Evolutionary conservation across 2,329 filamentous ascomycete species (phyloP), one percentile per base, ranked within the genome.

Genomic region (Colletotrichum orbiculare): DNA sequence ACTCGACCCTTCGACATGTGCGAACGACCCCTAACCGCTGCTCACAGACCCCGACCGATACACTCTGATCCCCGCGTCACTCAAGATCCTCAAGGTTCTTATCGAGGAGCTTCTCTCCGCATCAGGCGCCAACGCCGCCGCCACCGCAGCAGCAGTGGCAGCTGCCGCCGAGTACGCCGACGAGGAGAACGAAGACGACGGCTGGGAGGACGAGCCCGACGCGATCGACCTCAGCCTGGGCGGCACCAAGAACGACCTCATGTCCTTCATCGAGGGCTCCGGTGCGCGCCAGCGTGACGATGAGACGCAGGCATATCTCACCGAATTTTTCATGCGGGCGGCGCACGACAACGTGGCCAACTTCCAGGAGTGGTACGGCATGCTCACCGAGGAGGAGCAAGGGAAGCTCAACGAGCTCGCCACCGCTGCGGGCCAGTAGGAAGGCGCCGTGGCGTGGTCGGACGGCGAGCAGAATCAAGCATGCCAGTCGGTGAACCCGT

Each of bases 11-110:
- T 9, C 3, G 17, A 66, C 53, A 62, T 64, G 61, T 57, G 37
- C 76, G 78, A 70, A 9, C 25, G 35, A 77, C 71, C 13, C 60
- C 52, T 62, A 43, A 73, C 2, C 12, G 15, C 11, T 35, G 25
- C 25, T 4, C 4, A 25, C 38, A 92, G 89, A 95, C 75, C 96
- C 96, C 13, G 94, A 97, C 75, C 90, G 91, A 75, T 98, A 91
- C 81, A 97, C 94, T 6, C 88, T 92, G 66, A 89, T 99, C 64
- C 88, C 94, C 0, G 94, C 94, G 0, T 90, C 93, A 2, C 85
- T 99, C 73, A 99, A 99, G 81, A 97, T 99, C 66, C 81, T 98
- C 78, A 99, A 99, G 82, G 91, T 98, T 4, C 87, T 99, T 8
- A 91, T 98, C 50, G 93, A 97, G 74, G 96, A 99, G 79, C 87